phyloP scores from a whole-genome alignment of 345 rosid genomes.

The Abelmoschus esculentus region DNA sequence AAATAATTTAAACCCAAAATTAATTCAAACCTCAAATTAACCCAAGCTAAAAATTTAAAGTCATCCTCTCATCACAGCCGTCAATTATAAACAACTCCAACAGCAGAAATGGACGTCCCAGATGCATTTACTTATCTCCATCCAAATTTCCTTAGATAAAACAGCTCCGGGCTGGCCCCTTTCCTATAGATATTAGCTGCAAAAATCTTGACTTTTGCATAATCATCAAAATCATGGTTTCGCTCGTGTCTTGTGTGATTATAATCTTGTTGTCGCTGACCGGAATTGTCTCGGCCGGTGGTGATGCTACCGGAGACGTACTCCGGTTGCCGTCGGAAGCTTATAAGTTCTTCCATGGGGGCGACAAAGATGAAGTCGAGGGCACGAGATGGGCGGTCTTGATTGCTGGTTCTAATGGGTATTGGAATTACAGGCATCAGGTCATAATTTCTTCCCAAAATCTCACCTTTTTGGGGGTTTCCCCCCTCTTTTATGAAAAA shows the following conservation, averaged over 20 bases:
- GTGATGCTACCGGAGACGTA: slow-evolving; percentile 29
- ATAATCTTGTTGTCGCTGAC: slow-evolving; percentile 30
- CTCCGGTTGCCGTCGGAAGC: slow-evolving; percentile 65
- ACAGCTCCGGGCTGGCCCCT: neutral
- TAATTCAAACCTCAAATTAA: too few species aligned
- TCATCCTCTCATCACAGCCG: neutral
- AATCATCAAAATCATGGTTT: slow-evolving; percentile 22
- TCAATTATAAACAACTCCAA: neutral
- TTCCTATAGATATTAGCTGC: neutral
- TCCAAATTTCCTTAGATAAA: neutral
- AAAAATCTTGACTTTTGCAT: neutral
- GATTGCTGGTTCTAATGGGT: slow-evolving; percentile 90
- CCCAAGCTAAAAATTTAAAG: too few species aligned
- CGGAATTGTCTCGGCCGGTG: slow-evolving; percentile 26
- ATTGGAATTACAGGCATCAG: slow-evolving; percentile 96
- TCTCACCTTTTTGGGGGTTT: neutral
- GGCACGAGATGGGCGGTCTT: slow-evolving; percentile 96
- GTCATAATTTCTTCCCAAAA: slow-evolving; percentile 19
- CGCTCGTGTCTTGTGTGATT: slow-evolving; percentile 18
- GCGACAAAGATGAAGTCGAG: slow-evolving; percentile 28
- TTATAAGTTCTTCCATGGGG: slow-evolving; percentile 43
- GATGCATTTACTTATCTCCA: neutral
- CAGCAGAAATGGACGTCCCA: neutral
- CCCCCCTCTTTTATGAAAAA: neutral
- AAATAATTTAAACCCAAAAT: too few species aligned